Evolutionary conservation across 305 asterid genomes (phyloP), one percentile per base, ranked within the genome.

Genomic region (Petunia hybrid): DNA sequence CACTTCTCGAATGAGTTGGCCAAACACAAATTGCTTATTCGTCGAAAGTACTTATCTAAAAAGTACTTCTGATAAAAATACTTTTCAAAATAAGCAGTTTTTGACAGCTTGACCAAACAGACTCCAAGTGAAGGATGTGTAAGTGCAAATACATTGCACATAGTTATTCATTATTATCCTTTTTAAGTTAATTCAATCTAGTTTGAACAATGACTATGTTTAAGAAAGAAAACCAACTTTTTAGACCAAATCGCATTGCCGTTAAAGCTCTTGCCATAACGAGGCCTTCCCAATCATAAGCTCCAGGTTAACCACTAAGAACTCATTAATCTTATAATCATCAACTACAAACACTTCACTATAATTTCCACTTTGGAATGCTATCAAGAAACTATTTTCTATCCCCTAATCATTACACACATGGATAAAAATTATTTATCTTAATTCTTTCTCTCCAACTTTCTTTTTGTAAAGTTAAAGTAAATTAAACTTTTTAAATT

Each of bases 291-390:
- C 77, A 71, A 71, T 46, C 62, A 71, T 71, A 71, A 71, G 62
- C 77, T 48, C 43, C 60, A 35, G 41, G 14, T 48, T 46, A 48
- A 61, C 31, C 43, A 46, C 43, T 71, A 71, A 71, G 43, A 48
- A 46, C 77, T 46, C 77, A 71, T n/a, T 48, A 71, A 71, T 48
- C 77, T 71, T 36, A 71, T 71, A 42, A 71, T 71, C 48, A 48
- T 31, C 22, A 48, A 46, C 10, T 35, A 10, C 12, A 4, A 51
- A 4, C 4, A 8, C 57, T 51, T 51, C 61, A 22, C 31, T 22
- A 22, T 22, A 22, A 22, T 35, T 71, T 71, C 78, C 78, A 71
- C 62, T 71, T 48, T 35, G 13, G 78, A 71, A 71, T 48, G 48
- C 43, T 35, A 48, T 35, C 35, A 51, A 46, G 62, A 48, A 46